Base-by-base conservation (phyloP, 2,329 filamentous ascomycete genomes). In the Monosporascus sp. region DNA sequence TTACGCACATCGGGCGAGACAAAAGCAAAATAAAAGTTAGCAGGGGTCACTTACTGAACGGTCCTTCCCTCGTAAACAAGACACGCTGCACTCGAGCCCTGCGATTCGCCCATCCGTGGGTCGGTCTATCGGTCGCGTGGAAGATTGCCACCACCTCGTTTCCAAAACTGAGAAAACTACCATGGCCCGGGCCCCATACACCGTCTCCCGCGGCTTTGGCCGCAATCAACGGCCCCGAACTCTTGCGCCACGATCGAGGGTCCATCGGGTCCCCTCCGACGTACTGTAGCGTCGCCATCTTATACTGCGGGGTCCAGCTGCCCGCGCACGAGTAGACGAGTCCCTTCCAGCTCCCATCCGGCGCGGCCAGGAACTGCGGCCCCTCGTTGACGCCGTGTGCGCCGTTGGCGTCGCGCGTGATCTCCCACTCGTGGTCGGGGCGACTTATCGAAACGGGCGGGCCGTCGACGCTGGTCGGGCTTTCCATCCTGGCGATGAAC, bases 241-340 rank as follows among this genome's bases (percentile, higher is more conserved):
- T 52, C 48, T 68, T 68, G 27, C 52, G 55, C 66, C 66, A 68
- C 11, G 61, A 59, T 1, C n/a, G 44, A 7, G 65, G 53, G 38
- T 63, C 54, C 4, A 67, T 54, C 3, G 66, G 66, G 37, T 65
- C 61, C n/a, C 63, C 63, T 5, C 65, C 65, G 45, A 56, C 48
- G 50, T 63, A 67, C 38, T 56, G 57, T 22, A 68, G 56, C 8
- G 60, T 52, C 1, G 63, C 65, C 60, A 68, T 65, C 61, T 68
- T 68, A 58, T 68, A 68, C 48, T 67, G 62, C 51, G 60, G 59
- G 9, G 65, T 68, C 66, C 66, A 68, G 48, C 62, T 65, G 20
- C 65, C 66, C 2, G 64, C 65, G 38, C 65, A 67, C 24, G 60
- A 63, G 49, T 63, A 68, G 6, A 61, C 64, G 6, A 68, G 55